These are phyloP conservation scores for Thymus quinquecostatus DNA, from an alignment of 257 asterid species.

Conservation along the genomic window DNA sequence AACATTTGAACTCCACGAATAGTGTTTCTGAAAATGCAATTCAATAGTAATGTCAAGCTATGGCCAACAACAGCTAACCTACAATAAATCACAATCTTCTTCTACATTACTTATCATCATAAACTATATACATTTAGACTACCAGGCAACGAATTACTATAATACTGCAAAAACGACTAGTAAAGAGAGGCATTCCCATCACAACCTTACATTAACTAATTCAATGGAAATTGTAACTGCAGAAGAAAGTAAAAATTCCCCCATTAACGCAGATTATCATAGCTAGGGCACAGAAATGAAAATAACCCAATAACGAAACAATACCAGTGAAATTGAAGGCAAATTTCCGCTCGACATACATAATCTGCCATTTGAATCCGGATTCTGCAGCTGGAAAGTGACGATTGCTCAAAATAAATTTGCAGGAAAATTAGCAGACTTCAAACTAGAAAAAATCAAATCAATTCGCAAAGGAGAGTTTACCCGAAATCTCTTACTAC, in stretches of 20 bases:
- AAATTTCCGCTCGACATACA: slow-evolving; percentile 41
- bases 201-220: neutral
- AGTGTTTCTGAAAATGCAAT: slow-evolving; percentile 55
- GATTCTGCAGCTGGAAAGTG: slow-evolving; percentile 47
- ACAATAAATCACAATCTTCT: slow-evolving; percentile 15
- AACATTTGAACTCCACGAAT: slow-evolving; percentile 59
- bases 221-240: slow-evolving; percentile 5
- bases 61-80: slow-evolving; percentile 20
- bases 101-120: neutral
- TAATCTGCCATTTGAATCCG: slow-evolving; percentile 43
- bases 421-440: slow-evolving; percentile 3
- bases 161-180: neutral
- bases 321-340: slow-evolving; percentile 59
- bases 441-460: neutral
- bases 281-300: slow-evolving; percentile 19
- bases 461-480: neutral
- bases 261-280: slow-evolving; percentile 15
- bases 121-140: slow-evolving; percentile 5
- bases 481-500: slow-evolving; percentile 51
- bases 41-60: slow-evolving; percentile 25
- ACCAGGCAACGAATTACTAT: neutral
- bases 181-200: neutral
- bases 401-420: neutral
- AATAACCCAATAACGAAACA: slow-evolving; percentile 26
- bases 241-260: slow-evolving; percentile 20